Base-by-base conservation (phyloP, 179 eudicot genomes). In the Drosera spatulata region DNA sequence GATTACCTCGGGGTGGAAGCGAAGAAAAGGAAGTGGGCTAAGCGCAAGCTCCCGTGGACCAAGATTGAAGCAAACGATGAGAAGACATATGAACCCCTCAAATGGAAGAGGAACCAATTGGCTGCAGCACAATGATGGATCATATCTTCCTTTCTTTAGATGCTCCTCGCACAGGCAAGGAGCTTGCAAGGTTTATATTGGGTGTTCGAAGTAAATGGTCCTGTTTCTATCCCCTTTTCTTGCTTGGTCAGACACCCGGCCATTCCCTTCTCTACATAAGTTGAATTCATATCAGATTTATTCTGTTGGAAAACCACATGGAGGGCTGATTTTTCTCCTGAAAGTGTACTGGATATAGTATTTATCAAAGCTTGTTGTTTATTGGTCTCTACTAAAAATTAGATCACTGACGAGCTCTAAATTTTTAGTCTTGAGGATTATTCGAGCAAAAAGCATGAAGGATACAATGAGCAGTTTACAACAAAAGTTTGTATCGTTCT, bases 21-120 rank as follows among this genome's bases (percentile, higher is more conserved):
- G 57, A 76, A 67, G 69, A 76, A 72, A 59, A 72, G 62, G 64
- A 62, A 46, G 14, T 52, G 59, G 71, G 94, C 89, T 4, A 79
- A 77, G 59, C 80, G 73, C 61, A 79, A 79, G 75, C 58, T 79
- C 39, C 89, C 86, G 58, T 86, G 89, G 94, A 70, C 71, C 50
- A 81, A 77, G 56, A 59, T 59, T 5, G 71, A 74, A 60, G 76
- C 57, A 66, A 61, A 51, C 3, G 65, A 59, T 62, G 58, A 70
- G 59, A 71, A 44, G 50, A 55, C 53, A 45, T 70, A 69, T 57
- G 55, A 62, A 40, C 60, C 80, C 3, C 64, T 72, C 2, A 71
- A 72, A 10, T 72, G 71, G 74, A 69, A 61, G 70, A 62, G 56
- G 58, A 73, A 68, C 50, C 66, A 4, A 13, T 64, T 73, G 40